Conservation (phyloP, 148 eudicot genomes). For the Heliosperma pusillum region DNA sequence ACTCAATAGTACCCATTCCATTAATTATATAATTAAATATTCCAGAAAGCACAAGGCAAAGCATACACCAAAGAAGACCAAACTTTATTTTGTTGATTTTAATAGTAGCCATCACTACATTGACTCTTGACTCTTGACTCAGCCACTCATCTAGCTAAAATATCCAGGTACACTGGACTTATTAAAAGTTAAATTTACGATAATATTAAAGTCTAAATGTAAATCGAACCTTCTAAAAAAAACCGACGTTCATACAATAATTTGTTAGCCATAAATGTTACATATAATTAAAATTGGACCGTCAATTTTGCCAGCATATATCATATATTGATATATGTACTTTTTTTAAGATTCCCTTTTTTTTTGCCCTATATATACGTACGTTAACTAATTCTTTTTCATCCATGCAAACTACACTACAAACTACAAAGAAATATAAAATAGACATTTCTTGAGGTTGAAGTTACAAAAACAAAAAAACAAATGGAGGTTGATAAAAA, state of each 20-base stretch:
- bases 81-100: slow-evolving; percentile 22
- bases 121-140: slow-evolving; percentile 24
- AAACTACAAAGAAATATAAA: background rate
- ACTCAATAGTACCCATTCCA: background rate
- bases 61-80: slow-evolving; percentile 10
- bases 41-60: background rate
- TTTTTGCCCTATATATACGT: slow-evolving; percentile 19
- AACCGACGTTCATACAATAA: slow-evolving; percentile 10
- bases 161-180: slow-evolving; percentile 60
- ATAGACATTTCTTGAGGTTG: background rate
- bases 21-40: background rate
- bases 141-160: background rate
- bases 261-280: slow-evolving; percentile 24
- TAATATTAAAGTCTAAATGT: slow-evolving; percentile 9
- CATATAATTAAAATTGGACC: slow-evolving; percentile 31
- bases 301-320: slow-evolving; percentile 16
- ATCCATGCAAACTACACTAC: slow-evolving; percentile 16
- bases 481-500: slow-evolving; percentile 30
- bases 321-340: background rate
- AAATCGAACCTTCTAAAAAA: slow-evolving; percentile 23
- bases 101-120: slow-evolving; percentile 52
- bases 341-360: background rate
- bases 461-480: background rate
- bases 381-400: slow-evolving; percentile 11
- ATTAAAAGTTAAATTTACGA: no score